Evolutionary conservation across 257 asterid genomes (phyloP), one percentile per base, ranked within the genome.

Genomic region (Voacanga thouarsii): DNA sequence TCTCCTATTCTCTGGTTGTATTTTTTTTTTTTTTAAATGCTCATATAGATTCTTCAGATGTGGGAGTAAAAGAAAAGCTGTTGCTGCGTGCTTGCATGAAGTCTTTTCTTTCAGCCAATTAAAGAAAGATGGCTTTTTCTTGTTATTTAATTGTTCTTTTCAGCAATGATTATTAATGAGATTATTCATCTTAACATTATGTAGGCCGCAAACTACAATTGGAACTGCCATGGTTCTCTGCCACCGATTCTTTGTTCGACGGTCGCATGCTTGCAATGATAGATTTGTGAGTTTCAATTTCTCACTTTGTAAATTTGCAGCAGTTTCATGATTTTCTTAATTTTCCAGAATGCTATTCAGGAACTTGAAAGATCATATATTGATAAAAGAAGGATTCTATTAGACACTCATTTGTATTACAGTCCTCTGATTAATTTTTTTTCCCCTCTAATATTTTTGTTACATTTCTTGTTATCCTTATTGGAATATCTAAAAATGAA

Each of bases 221-320:
- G 98, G 94, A 65, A 93, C 98, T 86, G 97, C 97, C 75, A 92
- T 93, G 97, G 91, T 95, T 85, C 84, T 95, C 67, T 95, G 98
- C 85, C 99, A 95, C 82, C 99, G 97, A 41, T 93, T 95, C 89
- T 95, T 95, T 81, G 84, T 89, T 78, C 89, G 91, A 75, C 95
- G 92, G 74, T 95, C 99, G 51, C 99, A 95, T 83, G 99, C 99
- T 77, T 87, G 90, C 81, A 97, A 95, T 67, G 98, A 95, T 83
- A 91, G 99, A 95, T 93, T 85, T 86, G 99, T 95, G 71, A 88
- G 98, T 85, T 66, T 75, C 73, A 21, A 39, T 23, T 41, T 68
- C 73, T 68, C 14, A 68, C 51, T 23, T 23, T 41, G 33, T 68
- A 68, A 41, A 41, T 41, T 68, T 23, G 50, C 53, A 2, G 33